Evolutionary conservation across 2,329 filamentous ascomycete genomes (phyloP).

Genomic region (Aspergillus unguis): DNA sequence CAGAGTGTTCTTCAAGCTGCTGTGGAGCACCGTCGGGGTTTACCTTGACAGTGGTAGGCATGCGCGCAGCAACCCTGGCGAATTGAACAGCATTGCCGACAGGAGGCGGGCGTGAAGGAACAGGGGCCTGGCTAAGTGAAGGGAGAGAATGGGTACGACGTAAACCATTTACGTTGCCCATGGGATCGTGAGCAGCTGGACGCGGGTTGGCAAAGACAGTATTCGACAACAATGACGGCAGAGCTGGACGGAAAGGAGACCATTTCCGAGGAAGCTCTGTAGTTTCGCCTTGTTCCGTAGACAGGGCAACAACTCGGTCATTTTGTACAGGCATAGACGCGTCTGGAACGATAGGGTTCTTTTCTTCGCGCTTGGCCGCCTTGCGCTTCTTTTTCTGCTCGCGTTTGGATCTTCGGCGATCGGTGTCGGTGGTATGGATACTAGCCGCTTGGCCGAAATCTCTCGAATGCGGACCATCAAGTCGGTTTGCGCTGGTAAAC

Average conservation of each 20-base stretch:
- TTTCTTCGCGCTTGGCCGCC: background rate
- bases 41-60: constrained; percentile 17
- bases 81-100: constrained; percentile 36
- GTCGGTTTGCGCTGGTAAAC: constrained; percentile 22
- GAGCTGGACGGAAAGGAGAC: constrained; percentile 28
- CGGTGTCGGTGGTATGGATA: constrained; percentile 16
- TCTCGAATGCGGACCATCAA: constrained; percentile 25
- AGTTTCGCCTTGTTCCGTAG: constrained; percentile 3
- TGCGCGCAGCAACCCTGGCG: constrained; percentile 31
- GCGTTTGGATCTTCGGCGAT: constrained; percentile 19
- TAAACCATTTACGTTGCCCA: constrained; percentile 19
- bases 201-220: constrained; percentile 32
- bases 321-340: constrained; percentile 9
- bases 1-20: constrained; percentile 15
- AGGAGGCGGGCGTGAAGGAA: constrained; percentile 11
- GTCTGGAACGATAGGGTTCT: background rate
- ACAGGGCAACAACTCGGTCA: constrained; percentile 13
- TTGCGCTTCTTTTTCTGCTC: constrained; percentile 18
- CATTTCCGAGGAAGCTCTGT: constrained; percentile 23
- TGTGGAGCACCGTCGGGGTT: constrained; percentile 9
- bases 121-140: constrained; percentile 21
- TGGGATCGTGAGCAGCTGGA: constrained; percentile 12
- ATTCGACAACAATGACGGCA: constrained; percentile 34
- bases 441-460: constrained; percentile 26
- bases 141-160: constrained; percentile 34